phyloP scores from a whole-genome alignment of 345 rosid genomes.

The Salix koriyanagi region DNA sequence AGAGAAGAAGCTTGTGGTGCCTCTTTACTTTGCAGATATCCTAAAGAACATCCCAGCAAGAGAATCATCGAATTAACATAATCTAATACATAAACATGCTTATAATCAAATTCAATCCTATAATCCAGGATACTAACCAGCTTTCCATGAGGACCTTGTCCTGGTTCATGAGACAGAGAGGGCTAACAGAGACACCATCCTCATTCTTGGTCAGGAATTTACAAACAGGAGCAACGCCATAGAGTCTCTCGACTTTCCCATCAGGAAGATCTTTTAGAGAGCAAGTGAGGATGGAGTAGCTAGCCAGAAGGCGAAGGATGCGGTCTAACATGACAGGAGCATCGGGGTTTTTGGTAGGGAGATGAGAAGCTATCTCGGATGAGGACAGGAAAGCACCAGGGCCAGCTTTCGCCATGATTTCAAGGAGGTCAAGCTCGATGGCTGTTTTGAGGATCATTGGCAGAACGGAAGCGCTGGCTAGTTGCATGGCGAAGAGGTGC shows the following conservation, averaged over 20 bases:
- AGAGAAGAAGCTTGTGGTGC: too few relatives aligned
- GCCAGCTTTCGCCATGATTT: constrained; percentile 66
- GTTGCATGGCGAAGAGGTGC: constrained; percentile 64
- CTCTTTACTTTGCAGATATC: too few relatives aligned
- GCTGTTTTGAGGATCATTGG: constrained; percentile 91
- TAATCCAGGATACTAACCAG: constrained; percentile 38
- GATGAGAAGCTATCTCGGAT: constrained; percentile 53
- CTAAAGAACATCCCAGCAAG: too few relatives aligned
- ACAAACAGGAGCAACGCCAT: constrained; percentile 76
- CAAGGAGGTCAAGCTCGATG: constrained; percentile 77
- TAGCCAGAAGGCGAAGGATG: constrained; percentile 59
- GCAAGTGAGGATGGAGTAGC: constrained; percentile 61
- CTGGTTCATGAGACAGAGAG: constrained; percentile 78
- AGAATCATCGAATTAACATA: not conserved
- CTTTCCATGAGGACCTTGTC: constrained; percentile 93
- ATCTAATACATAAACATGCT: not conserved
- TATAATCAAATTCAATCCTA: too few relatives aligned
- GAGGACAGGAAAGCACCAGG: constrained; percentile 57
- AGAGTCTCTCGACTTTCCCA: constrained; percentile 52
- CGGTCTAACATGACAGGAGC: constrained; percentile 79
- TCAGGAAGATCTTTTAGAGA: constrained; percentile 34
- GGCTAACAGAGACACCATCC: constrained; percentile 69
- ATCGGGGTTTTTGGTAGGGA: constrained; percentile 69
- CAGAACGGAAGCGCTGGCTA: constrained; percentile 65
- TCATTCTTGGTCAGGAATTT: constrained; percentile 73